Percentiles rank a stretch among this genome's conserved stretches.
phyloP scores from a whole-genome alignment of 2,329 filamentous ascomycete species.

The Zymoseptoria passerinii region DNA sequence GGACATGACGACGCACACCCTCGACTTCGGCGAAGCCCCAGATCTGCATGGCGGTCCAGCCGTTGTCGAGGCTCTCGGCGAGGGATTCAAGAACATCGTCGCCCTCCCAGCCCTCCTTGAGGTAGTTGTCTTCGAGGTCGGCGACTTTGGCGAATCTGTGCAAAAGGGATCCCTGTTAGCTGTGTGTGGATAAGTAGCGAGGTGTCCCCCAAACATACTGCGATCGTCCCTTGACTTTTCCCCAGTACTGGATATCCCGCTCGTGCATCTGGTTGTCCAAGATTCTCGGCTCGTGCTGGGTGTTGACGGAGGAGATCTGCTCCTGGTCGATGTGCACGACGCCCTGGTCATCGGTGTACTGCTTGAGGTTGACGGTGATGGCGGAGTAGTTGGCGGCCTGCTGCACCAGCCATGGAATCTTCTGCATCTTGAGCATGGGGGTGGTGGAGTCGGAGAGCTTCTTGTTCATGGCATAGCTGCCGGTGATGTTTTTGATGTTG shows the following conservation, averaged over 20 bases:
- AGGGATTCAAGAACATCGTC: constrained; percentile 40
- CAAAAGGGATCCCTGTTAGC: not conserved
- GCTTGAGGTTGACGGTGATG: constrained; percentile 54
- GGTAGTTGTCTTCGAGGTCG: constrained; percentile 37
- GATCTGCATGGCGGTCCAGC: constrained; percentile 49
- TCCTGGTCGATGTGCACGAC: constrained; percentile 38
- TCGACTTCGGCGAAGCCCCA: constrained; percentile 42
- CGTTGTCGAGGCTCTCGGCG: constrained; percentile 41
- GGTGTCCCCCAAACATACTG: constrained; percentile 11
- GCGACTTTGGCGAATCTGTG: constrained; percentile 27
- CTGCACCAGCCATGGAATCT: constrained; percentile 33
- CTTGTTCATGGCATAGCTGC: constrained; percentile 70
- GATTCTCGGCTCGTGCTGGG: constrained; percentile 53
- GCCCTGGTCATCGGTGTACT: constrained; percentile 41
- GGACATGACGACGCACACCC: constrained; percentile 34
- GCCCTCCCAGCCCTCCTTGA: constrained; percentile 51
- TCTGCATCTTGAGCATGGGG: constrained; percentile 55
- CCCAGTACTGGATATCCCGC: constrained; percentile 75
- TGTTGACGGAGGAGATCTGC: constrained; percentile 61
- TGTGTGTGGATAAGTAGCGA: not conserved
- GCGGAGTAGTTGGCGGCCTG: constrained; percentile 58
- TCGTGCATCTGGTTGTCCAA: constrained; percentile 53
- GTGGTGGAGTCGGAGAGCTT: constrained; percentile 61
- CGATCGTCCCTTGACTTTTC: constrained; percentile 55
- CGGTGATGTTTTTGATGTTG: constrained; percentile 59